phyloP scores from a whole-genome alignment of 1,139 yeast species.

The Sugiyamaella novakii region DNA sequence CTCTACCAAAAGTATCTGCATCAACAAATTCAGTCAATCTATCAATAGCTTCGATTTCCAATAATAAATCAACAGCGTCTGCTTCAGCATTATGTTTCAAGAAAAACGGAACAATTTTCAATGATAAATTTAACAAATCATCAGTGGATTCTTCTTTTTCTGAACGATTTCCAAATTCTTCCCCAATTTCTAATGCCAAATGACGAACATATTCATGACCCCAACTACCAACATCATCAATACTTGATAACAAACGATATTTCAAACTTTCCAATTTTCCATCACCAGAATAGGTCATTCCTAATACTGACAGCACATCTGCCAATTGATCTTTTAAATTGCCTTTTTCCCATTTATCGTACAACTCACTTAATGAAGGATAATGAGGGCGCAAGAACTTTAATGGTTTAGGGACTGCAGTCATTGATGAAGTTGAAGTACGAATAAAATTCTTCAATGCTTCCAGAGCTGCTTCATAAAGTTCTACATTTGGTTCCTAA shows the following conservation, averaged over 20 bases:
- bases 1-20: slow-evolving; percentile 80
- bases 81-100: slow-evolving; percentile 97
- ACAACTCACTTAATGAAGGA: slow-evolving; percentile 62
- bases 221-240: slow-evolving; percentile 77
- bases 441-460: slow-evolving; percentile 76
- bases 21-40: slow-evolving; percentile 83
- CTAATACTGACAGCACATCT: slow-evolving; percentile 87
- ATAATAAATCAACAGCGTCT: slow-evolving; percentile 90
- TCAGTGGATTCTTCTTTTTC: slow-evolving; percentile 49
- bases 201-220: slow-evolving; percentile 98
- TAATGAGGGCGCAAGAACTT: slow-evolving; percentile 92
- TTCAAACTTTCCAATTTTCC: slow-evolving; percentile 79
- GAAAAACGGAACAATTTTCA: slow-evolving; percentile 85
- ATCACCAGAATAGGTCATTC: slow-evolving; percentile 91
- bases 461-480: slow-evolving; percentile 62
- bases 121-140: slow-evolving; percentile 63
- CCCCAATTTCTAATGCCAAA: slow-evolving; percentile 91
- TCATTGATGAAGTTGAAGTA: slow-evolving; percentile 96
- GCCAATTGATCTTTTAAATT: slow-evolving; percentile 55
- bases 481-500: slow-evolving; percentile 49
- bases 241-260: slow-evolving; percentile 68
- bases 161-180: slow-evolving; percentile 67
- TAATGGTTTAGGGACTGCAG: slow-evolving; percentile 98
- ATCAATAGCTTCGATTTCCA: slow-evolving; percentile 87
- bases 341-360: slow-evolving; percentile 63